Evolutionary conservation across 116 monocot species (phyloP).

Genomic region (Dioscorea cayenensis): DNA sequence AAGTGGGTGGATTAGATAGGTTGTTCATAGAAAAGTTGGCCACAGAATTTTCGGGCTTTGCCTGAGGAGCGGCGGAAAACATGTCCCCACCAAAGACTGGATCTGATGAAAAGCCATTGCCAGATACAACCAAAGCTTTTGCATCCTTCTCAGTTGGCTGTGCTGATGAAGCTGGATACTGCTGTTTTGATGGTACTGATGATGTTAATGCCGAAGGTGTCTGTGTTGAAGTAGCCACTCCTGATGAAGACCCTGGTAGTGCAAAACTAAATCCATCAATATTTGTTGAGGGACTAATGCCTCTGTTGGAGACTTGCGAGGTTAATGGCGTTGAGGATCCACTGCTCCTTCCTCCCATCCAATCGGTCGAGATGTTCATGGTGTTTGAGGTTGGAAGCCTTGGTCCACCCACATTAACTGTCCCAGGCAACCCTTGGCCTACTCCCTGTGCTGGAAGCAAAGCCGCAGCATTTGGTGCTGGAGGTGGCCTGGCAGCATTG

Average conservation of each 20-base stretch:
- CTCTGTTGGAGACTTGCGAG: conserved; percentile 22
- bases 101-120: conserved; percentile 66
- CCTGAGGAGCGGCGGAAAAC: conserved; percentile 36
- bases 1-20: conserved; percentile 20
- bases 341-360: conserved; percentile 33
- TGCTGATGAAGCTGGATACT: conserved; percentile 19
- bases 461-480: conserved; percentile 21
- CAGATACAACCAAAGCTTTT: conserved; percentile 42
- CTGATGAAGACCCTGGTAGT: conserved; percentile 18
- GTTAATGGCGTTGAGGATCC: conserved; percentile 19
- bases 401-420: conserved; percentile 16
- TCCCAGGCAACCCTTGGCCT: conserved; percentile 31
- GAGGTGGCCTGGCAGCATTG: conserved; percentile 43
- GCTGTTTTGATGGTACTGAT: conserved; percentile 18
- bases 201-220: conserved; percentile 23
- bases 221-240: conserved; percentile 16
- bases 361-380: conserved; percentile 53
- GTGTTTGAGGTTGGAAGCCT: conserved; percentile 28
- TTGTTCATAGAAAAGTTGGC: conserved; percentile 21
- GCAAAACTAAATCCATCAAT: conserved; percentile 26
- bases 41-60: conserved; percentile 30
- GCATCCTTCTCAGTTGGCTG: conserved; percentile 38
- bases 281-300: conserved; percentile 10
- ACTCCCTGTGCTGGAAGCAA: conserved; percentile 34
- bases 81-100: conserved; percentile 48